Evolutionary conservation across 495 filamentous ascomycete species (phyloP).

Genomic region (Hypoxylon lienhwacheense): DNA sequence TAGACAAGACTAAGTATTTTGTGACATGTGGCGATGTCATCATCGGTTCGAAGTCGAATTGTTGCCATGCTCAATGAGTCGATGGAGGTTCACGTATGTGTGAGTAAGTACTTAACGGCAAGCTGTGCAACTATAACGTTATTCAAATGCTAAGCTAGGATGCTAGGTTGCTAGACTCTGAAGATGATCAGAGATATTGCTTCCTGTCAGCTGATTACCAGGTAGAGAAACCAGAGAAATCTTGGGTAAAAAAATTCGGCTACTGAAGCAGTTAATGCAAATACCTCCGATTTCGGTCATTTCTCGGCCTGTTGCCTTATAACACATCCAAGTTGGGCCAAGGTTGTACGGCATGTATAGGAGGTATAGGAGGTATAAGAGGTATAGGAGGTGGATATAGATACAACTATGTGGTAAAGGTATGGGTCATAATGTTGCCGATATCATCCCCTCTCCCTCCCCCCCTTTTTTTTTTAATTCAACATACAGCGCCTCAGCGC

Average conservation of each 20-base stretch:
- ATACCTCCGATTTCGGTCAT: neutral
- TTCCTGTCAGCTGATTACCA: no score
- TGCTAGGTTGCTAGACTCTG: no score
- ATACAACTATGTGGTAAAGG: neutral
- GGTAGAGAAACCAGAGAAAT: neutral
- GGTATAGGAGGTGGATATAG: no score
- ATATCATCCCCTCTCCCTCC: no score
- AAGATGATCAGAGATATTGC: no score
- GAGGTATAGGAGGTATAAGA: no score
- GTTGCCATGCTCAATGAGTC: constrained; percentile 8
- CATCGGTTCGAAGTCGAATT: constrained; percentile 14
- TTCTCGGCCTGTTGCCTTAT: neutral
- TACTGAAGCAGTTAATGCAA: neutral
- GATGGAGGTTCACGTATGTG: no score
- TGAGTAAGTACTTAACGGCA: no score
- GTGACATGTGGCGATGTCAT: constrained; percentile 9
- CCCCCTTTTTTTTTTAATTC: no score
- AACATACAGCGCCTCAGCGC: no score
- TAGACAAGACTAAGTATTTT: constrained; percentile 17
- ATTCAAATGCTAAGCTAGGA: no score
- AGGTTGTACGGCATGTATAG: neutral
- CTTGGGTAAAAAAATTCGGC: neutral
- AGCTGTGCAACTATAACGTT: no score
- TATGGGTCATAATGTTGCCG: neutral
- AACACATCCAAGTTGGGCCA: neutral